phyloP scores from a whole-genome alignment of 441 rosid genomes.

The Hura crepitans region DNA sequence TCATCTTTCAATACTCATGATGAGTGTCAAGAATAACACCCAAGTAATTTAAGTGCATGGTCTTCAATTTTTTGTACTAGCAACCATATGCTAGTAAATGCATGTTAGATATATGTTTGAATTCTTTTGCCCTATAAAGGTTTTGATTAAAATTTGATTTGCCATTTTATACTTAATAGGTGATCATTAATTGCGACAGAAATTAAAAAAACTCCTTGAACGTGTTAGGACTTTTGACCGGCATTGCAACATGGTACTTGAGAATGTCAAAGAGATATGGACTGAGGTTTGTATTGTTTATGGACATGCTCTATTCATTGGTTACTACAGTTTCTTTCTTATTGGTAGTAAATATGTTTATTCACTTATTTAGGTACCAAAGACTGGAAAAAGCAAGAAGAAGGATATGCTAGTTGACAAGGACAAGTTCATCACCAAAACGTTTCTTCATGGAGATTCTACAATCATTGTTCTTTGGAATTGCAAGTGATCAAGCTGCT shows the following conservation, averaged over 20 bases:
- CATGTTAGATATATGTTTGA: not conserved
- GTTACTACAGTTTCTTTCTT: not conserved
- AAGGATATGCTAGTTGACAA: slow-evolving; percentile 86
- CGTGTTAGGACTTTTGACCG: slow-evolving; percentile 96
- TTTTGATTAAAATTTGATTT: not conserved
- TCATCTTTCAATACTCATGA: slow-evolving; percentile 89
- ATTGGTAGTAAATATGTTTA: not conserved
- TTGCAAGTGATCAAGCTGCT: slow-evolving; percentile 48
- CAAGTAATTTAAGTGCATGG: slow-evolving; percentile 40
- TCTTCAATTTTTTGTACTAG: not conserved
- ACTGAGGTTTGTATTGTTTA: slow-evolving; percentile 55
- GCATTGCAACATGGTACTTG: slow-evolving; percentile 96
- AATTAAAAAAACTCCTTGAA: slow-evolving; percentile 87
- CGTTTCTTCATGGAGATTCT: slow-evolving; percentile 95
- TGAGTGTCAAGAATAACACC: slow-evolving; percentile 89
- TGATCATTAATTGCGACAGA: slow-evolving; percentile 89
- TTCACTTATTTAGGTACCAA: slow-evolving; percentile 54
- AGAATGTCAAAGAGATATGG: slow-evolving; percentile 97
- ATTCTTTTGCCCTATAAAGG: too few relatives aligned
- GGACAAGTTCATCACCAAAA: slow-evolving; percentile 88
- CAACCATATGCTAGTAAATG: not conserved
- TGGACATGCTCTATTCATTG: not conserved
- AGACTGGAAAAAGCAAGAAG: slow-evolving; percentile 95
- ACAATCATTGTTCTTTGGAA: slow-evolving; percentile 91
- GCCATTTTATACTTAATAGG: slow-evolving; percentile 32